Evolutionary conservation across 176 grass and related monocot species (phyloP), one percentile per base, ranked within the genome.

Genomic region (Triticum turgidum): DNA sequence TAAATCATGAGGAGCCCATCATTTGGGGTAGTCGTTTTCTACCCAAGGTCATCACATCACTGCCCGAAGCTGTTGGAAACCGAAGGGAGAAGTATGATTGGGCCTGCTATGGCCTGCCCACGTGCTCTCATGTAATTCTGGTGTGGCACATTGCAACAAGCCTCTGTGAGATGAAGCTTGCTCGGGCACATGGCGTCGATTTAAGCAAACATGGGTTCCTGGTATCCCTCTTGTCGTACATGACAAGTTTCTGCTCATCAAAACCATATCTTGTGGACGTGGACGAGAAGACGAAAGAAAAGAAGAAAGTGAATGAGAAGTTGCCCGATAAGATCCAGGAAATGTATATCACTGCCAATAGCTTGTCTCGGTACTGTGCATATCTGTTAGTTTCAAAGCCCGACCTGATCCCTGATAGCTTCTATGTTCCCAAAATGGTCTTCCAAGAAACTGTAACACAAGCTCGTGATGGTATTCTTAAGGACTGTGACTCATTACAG

Each of bases 101-200:
- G 35, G 68, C 35, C 8, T 71, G 68, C 35, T 71, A 11, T 5
- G 2, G 51, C 0, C 27, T 82, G 12, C 77, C 27, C 0, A 78
- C 84, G 70, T 59, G 2, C 20, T 61, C 88, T 11, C 69, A 79
- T 0, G 9, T 90, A 56, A 87, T 90, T 73, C 44, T 90, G 10
- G 84, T 90, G 35, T 90, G 78, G 84, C 84, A 90, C 35, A 83
- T 90, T 8, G 88, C 88, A 13, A 90, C 88, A 0, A 86, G 78
- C 59, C 10, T 90, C 18, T 90, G 88, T 0, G 88, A 86, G 80
- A 86, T 90, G 9, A 7, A 4, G 2, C 4, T 78, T 27, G 66
- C 61, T 5, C 6, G 4, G 9, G 11, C 24, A 0, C 17, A 20
- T 0, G 2, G 0, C 0, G 4, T 85, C 1, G 2, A 59, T 1